These are phyloP conservation scores for Handroanthus guayacan DNA, from an alignment of 257 asterid species.

Conservation along the genomic window DNA sequence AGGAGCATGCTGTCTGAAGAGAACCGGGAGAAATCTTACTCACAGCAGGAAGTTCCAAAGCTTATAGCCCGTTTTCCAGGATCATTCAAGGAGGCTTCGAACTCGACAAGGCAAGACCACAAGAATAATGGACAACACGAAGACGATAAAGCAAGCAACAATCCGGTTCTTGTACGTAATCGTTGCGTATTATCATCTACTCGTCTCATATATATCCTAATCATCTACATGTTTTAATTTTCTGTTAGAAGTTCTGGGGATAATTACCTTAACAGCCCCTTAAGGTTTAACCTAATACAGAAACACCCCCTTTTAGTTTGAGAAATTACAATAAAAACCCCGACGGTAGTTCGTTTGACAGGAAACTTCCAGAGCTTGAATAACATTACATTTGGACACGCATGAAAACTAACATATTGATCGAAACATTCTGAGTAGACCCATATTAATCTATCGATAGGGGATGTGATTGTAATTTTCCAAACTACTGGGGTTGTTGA, in stretches of 20 bases:
- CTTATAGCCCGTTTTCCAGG: constrained; percentile 81
- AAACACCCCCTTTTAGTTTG: too few species aligned
- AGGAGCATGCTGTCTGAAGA: constrained; percentile 82
- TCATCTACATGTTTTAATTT: constrained; percentile 1
- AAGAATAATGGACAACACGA: constrained; percentile 55
- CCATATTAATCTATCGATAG: too few species aligned
- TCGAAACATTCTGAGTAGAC: too few species aligned
- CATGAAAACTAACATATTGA: too few species aligned
- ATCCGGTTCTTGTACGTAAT: constrained; percentile 66
- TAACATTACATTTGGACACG: too few species aligned
- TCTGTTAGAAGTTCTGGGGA: not conserved
- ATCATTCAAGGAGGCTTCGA: constrained; percentile 82
- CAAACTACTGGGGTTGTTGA: too few species aligned
- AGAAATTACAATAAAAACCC: too few species aligned
- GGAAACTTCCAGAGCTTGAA: too few species aligned
- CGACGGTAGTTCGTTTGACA: too few species aligned
- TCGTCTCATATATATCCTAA: not conserved
- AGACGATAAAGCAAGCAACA: constrained; percentile 61
- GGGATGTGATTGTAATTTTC: too few species aligned
- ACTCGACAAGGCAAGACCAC: constrained; percentile 58
- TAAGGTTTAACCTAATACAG: too few species aligned
- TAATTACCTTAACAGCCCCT: too few species aligned
- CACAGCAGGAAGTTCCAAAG: constrained; percentile 74
- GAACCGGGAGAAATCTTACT: constrained; percentile 55
- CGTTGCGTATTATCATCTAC: constrained; percentile 2